A percentile compares a stretch with the other conserved stretches of the same genome.
Conservation (phyloP, 257 asterid species). For the Verbascum thapsus region DNA sequence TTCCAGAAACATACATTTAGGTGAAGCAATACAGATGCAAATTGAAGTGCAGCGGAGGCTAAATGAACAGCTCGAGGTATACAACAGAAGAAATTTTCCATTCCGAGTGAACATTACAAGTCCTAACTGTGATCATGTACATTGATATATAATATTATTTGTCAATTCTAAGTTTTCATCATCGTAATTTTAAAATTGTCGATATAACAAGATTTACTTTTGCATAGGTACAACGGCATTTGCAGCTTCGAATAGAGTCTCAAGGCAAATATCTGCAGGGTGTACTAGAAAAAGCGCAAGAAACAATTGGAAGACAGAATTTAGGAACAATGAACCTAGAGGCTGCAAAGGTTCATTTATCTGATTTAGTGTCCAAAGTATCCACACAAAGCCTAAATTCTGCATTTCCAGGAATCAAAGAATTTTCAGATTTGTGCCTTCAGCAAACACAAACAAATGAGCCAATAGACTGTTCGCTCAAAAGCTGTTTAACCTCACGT, state of each 20-base stretch:
- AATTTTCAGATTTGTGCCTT: constrained; percentile 43
- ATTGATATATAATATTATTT: not conserved
- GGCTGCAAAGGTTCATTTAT: constrained; percentile 69
- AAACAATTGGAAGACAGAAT: constrained; percentile 76
- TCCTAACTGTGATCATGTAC: not conserved
- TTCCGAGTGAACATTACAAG: not conserved
- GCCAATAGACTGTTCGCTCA: constrained; percentile 58
- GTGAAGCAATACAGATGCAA: constrained; percentile 80
- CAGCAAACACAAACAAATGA: constrained; percentile 47
- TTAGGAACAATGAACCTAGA: constrained; percentile 61
- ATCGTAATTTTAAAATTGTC: not conserved
- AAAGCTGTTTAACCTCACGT: constrained; percentile 68
- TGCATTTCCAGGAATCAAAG: constrained; percentile 52
- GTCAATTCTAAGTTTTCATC: too few relatives aligned
- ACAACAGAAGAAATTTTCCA: not conserved
- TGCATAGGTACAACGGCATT: constrained; percentile 77
- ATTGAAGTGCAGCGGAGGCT: constrained; percentile 74
- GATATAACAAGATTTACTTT: constrained; percentile 1
- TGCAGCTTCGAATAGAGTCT: constrained; percentile 82
- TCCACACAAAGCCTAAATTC: constrained; percentile 67
- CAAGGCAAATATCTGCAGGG: constrained; percentile 81
- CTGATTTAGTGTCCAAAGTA: constrained; percentile 66
- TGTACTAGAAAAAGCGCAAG: constrained; percentile 87
- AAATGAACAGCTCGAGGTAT: constrained; percentile 85
- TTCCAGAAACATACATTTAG: constrained; percentile 63